Evolutionary conservation across 148 eudicot species (phyloP).

Genomic region (Mesembryanthemum crystallinum): DNA sequence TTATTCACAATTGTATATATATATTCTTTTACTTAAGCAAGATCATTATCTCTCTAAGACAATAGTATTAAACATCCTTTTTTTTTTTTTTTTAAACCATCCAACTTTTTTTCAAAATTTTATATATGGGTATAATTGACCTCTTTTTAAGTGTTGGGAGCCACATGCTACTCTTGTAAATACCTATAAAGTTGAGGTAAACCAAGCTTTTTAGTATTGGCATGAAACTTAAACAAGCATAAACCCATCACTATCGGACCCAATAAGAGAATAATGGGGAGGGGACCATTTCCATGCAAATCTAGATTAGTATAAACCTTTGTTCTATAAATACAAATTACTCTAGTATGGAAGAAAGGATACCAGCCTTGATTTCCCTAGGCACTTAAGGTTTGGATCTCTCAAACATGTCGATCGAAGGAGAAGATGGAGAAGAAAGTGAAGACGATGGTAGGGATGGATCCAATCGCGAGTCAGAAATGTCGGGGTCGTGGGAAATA

Average conservation of each 20-base stretch:
- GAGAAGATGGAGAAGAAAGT: constrained; percentile 25
- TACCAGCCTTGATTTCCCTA: not conserved
- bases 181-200: not conserved
- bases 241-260: constrained; percentile 7
- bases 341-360: not conserved
- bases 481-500: not conserved
- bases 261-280: constrained; percentile 14
- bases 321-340: not conserved
- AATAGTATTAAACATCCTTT: not conserved
- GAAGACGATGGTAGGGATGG: not conserved
- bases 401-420: not conserved
- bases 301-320: not conserved
- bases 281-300: constrained; percentile 26
- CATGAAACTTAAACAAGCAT: not conserved
- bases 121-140: constrained; percentile 7
- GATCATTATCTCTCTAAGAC: not conserved
- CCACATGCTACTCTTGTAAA: constrained; percentile 6
- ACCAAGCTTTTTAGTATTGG: not conserved
- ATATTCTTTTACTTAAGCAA: constrained; percentile 2
- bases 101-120: not conserved
- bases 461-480: too few relatives aligned
- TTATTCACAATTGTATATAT: constrained; percentile 14
- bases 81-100: not conserved
- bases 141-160: not conserved
- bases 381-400: not conserved